Conservation (phyloP, 768 basidiomycete genomes). For the Pisolithus orientalis region DNA sequence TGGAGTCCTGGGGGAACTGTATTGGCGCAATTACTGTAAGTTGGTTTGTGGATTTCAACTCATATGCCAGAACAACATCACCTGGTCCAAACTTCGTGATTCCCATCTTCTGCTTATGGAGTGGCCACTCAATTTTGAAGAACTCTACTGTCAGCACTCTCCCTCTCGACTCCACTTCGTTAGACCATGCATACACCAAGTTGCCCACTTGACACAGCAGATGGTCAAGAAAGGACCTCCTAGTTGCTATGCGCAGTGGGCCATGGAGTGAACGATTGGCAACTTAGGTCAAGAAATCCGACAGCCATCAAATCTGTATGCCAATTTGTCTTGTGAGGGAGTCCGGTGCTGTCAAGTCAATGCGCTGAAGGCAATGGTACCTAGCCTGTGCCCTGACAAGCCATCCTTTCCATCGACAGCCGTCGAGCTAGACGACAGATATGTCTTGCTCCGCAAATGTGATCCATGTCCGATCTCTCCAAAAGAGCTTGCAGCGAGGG, state of each 20-base stretch:
- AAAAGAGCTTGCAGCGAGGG: not conserved
- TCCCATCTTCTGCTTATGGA: slow-evolving; percentile 11
- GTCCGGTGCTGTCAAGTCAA: no score
- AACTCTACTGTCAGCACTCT: slow-evolving; percentile 12
- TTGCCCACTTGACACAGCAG: slow-evolving; percentile 20
- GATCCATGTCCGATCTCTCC: no score
- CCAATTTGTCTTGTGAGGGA: no score
- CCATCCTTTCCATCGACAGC: no score
- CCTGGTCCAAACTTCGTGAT: slow-evolving; percentile 3
- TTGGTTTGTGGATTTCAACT: slow-evolving; percentile 15
- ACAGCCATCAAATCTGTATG: no score
- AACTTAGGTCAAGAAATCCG: no score
- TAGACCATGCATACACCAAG: slow-evolving; percentile 20
- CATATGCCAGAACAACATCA: slow-evolving; percentile 13
- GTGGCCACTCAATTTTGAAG: slow-evolving; percentile 24
- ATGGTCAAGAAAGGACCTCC: slow-evolving; percentile 16
- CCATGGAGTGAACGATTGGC: no score
- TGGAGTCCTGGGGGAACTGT: slow-evolving; percentile 8
- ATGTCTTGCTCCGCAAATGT: no score
- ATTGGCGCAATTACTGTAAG: slow-evolving; percentile 19
- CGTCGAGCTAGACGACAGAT: no score
- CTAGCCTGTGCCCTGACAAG: no score
- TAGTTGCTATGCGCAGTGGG: slow-evolving; percentile 17
- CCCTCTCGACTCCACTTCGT: slow-evolving; percentile 14
- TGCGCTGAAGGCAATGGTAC: no score